A percentile compares a stretch with the other conserved stretches of the same genome.
These are phyloP conservation scores for Symbiodinium pilosum DNA, from an alignment of 73 alveolate genomes.

Conservation along the genomic window DNA sequence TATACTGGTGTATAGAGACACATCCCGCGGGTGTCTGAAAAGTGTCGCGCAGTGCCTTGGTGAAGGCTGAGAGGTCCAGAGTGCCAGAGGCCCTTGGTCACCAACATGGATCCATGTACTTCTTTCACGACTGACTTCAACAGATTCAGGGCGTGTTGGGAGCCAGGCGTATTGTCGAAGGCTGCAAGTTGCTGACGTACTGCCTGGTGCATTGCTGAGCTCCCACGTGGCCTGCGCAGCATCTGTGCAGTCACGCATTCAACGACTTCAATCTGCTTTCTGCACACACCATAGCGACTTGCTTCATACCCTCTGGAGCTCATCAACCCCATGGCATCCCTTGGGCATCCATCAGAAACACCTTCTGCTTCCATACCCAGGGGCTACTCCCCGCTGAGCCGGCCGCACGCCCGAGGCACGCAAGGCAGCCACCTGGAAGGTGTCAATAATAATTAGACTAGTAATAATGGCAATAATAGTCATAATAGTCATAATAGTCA, in stretches of 20 bases:
- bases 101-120: background rate
- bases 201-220: slow-evolving; percentile 25
- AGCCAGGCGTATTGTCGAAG: slow-evolving; percentile 8
- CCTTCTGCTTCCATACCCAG: no score
- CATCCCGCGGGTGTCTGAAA: background rate
- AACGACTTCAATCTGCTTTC: no score
- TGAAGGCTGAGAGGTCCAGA: background rate
- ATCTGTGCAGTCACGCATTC: background rate
- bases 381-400: background rate
- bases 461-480: no score
- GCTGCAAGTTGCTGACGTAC: slow-evolving; percentile 71
- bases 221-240: slow-evolving; percentile 48
- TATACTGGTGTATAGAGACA: background rate
- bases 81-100: background rate
- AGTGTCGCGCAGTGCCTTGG: background rate
- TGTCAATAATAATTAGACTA: no score
- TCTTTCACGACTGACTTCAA: background rate
- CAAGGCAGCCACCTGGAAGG: background rate
- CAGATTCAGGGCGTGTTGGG: background rate
- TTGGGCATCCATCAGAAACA: no score
- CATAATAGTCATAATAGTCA: no score
- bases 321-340: no score
- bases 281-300: no score
- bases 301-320: no score
- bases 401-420: background rate